A percentile compares a stretch with the other conserved stretches of the same genome.
phyloP scores from a whole-genome alignment of 495 filamentous ascomycete species.

The Penicillium pancosmium region DNA sequence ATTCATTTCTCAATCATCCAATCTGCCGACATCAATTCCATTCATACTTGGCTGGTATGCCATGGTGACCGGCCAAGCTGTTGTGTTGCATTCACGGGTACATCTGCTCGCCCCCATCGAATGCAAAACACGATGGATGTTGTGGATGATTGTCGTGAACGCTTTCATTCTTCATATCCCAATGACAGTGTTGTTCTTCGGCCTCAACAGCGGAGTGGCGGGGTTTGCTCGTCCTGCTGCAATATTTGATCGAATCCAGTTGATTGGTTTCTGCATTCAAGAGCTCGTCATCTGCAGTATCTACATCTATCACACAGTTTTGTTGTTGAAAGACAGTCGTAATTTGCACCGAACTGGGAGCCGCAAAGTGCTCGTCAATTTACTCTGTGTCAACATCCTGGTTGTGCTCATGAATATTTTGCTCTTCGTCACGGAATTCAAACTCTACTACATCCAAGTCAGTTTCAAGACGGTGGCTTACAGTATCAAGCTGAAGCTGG shows the following conservation, averaged over 20 bases:
- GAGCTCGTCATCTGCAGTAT: slow-evolving; percentile 6
- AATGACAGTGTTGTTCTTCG: slow-evolving; percentile 7
- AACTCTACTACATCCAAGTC: neutral
- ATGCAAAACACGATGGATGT: neutral
- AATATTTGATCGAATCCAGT: slow-evolving; percentile 7
- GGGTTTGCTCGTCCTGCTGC: slow-evolving; percentile 1
- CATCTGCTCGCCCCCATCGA: no score
- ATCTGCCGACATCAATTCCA: no score
- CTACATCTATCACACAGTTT: slow-evolving; percentile 1
- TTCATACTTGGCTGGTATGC: no score
- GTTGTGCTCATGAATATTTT: neutral
- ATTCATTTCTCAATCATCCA: no score
- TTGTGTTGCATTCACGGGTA: no score
- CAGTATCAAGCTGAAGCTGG: neutral
- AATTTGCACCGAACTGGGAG: no score
- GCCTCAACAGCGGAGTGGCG: neutral
- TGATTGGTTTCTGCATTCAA: slow-evolving; percentile 2
- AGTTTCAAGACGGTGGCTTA: neutral
- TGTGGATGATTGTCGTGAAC: neutral
- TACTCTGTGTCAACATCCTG: neutral
- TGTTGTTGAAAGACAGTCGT: neutral
- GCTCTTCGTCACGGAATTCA: neutral
- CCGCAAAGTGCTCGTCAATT: neutral
- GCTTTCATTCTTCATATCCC: slow-evolving; percentile 6
- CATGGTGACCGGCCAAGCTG: no score